Evolutionary conservation across 2,329 filamentous ascomycete genomes (phyloP).

Genomic region (Aspergillus novoparasiticus): DNA sequence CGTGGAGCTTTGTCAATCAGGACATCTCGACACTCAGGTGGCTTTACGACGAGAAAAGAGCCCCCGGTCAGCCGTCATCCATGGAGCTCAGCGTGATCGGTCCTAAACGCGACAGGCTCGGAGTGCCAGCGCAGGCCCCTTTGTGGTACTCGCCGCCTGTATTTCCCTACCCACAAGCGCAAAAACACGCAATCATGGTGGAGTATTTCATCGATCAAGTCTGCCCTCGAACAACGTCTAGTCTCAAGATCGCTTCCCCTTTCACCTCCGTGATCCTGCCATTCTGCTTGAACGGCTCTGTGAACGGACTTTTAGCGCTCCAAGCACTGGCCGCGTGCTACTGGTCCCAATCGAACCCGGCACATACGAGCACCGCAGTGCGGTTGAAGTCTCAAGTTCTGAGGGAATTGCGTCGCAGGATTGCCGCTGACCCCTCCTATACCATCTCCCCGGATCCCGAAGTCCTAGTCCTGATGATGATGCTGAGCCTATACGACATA

Average conservation of each 20-base stretch:
- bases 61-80: background rate
- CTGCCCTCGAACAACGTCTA: background rate
- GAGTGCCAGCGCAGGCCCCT: background rate
- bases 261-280: background rate
- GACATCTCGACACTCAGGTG: background rate
- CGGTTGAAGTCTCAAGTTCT: background rate
- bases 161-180: background rate
- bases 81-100: background rate
- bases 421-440: background rate
- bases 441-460: constrained; percentile 10
- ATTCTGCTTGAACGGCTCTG: background rate
- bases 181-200: background rate
- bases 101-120: background rate
- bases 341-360: background rate
- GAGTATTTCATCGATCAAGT: background rate
- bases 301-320: background rate
- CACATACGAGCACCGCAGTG: background rate
- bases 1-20: background rate
- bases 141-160: background rate
- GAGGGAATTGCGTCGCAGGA: background rate
- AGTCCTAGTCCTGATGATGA: constrained; percentile 35
- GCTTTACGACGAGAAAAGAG: background rate
- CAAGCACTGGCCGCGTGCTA: background rate
- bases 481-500: constrained; percentile 40
- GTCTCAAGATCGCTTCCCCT: background rate